Percentiles rank a stretch among this genome's conserved stretches.
phyloP scores from a whole-genome alignment of 2,329 filamentous ascomycete genomes.

The Tympanopsis confertula region DNA sequence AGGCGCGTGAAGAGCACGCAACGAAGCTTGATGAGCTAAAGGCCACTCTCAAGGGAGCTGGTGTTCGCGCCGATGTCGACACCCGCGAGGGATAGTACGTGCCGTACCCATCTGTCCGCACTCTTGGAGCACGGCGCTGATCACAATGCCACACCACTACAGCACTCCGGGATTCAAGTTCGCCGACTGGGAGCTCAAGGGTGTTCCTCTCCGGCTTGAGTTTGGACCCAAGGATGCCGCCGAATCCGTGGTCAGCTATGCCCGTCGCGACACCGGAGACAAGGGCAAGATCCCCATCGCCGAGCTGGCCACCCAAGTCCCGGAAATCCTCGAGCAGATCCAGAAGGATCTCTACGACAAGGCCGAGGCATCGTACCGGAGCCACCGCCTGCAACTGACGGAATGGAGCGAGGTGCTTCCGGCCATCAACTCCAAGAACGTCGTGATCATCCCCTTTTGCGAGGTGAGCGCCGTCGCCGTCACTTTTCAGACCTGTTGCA shows the following conservation, averaged over 20 bases:
- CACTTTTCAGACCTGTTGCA: no score
- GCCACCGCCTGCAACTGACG: constrained; percentile 70
- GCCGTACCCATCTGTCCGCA: no score
- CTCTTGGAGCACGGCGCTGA: no score
- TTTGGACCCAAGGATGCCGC: constrained; percentile 91
- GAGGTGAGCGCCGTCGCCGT: no score
- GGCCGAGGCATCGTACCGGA: constrained; percentile 67
- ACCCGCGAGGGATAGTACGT: constrained; percentile 80
- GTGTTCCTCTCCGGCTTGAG: constrained; percentile 85
- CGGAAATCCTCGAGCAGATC: constrained; percentile 71
- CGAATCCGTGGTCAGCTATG: constrained; percentile 71
- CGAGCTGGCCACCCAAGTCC: constrained; percentile 62
- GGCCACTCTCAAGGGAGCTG: constrained; percentile 56
- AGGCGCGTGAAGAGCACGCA: constrained; percentile 67
- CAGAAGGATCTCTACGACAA: constrained; percentile 70
- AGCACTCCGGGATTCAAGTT: constrained; percentile 93
- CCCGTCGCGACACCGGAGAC: constrained; percentile 73
- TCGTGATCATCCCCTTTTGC: constrained; percentile 86
- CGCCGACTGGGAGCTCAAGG: constrained; percentile 96
- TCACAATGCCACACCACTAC: no score
- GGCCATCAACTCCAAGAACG: constrained; percentile 45
- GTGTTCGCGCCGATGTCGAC: constrained; percentile 71
- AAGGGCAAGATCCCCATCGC: constrained; percentile 71
- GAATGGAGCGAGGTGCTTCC: constrained; percentile 89
- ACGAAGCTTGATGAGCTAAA: constrained; percentile 65